Evolutionary conservation across 2,329 filamentous ascomycete genomes (phyloP), one percentile per base, ranked within the genome.

Genomic region (Blastomyces silverae): DNA sequence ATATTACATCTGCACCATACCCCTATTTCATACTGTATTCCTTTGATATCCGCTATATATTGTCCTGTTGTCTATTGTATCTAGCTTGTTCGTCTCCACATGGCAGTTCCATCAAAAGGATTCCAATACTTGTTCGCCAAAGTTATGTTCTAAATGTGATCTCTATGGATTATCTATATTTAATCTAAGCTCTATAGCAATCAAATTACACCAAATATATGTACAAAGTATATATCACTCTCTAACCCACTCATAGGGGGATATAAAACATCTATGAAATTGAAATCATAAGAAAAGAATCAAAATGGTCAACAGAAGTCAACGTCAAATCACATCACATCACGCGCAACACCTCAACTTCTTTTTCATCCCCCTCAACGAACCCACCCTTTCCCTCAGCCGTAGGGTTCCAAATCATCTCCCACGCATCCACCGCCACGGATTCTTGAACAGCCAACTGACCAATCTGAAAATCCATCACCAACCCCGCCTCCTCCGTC

Each of bases 381-480:
- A 31, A 20, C 6, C 17, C 39, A 6, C 25, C 8, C 42, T 31
- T 60, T 48, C 11, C n/a, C 28, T 46, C 60, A 15, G 25, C 31
- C 3, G 28, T 5, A 11, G 22, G 25, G 28, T 42, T 39, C 68
- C 68, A 70, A 61, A 70, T 70, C 10, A 58, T 50, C 28, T 66
- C 63, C 68, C 68, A 69, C 31, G 60, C 62, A 57, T 67, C 42
- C 34, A 6, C 58, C 15, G 67, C 63, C 34, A 69, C 37, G 31
- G 56, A 64, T 42, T 65, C 20, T 3, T 61, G 31, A n/a, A 64
- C 61, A n/a, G 44, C 59, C 34, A 70, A 25, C 25, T 34, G 64
- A n/a, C 68, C 64, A 17, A 59, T 65, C 39, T 64, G 64, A 42
- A 69, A 22, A 58, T 63, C 37, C 28, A 62, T 37, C 6, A 61